A percentile compares a stretch with the other conserved stretches of the same genome.
Evolutionary conservation across 768 basidiomycete species (phyloP).

Genomic region (Rubroboletus pulcherrimus): DNA sequence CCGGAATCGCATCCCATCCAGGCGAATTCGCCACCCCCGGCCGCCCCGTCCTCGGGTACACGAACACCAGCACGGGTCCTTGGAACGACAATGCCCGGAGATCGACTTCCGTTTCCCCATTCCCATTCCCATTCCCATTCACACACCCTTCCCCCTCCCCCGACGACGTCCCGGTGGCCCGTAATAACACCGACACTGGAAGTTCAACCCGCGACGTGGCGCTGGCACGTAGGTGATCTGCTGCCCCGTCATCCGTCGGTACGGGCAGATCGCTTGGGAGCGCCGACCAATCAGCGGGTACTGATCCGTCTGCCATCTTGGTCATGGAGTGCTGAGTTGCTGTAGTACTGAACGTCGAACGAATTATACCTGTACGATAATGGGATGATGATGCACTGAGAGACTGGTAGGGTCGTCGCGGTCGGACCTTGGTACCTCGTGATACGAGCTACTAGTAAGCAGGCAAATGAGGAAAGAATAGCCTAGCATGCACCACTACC

Average conservation of each 20-base stretch:
- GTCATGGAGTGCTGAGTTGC: no score
- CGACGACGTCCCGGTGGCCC: not conserved
- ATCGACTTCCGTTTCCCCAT: slow-evolving; percentile 1
- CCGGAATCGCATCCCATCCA: slow-evolving; percentile 24
- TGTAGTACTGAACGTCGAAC: not conserved
- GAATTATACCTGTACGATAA: not conserved
- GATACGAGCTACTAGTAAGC: no score
- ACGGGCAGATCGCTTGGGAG: slow-evolving; percentile 14
- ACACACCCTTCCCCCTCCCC: not conserved
- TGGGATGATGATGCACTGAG: no score
- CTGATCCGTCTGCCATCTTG: not conserved
- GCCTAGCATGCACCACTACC: no score
- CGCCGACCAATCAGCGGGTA: slow-evolving; percentile 7
- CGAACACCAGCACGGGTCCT: slow-evolving; percentile 20
- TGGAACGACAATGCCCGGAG: slow-evolving; percentile 14
- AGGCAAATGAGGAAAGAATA: no score
- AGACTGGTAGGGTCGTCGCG: no score
- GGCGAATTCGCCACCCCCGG: slow-evolving; percentile 11
- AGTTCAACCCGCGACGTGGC: not conserved
- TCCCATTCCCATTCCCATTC: not conserved
- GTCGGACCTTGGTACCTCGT: no score
- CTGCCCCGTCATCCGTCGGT: slow-evolving; percentile 10
- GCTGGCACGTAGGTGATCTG: slow-evolving; percentile 8
- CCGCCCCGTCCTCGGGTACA: slow-evolving; percentile 20
- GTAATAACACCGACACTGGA: slow-evolving; percentile 5